Evolutionary conservation across 202 grass and related monocot species (phyloP).

Genomic region (Schoenoplectus tabernaemontani): DNA sequence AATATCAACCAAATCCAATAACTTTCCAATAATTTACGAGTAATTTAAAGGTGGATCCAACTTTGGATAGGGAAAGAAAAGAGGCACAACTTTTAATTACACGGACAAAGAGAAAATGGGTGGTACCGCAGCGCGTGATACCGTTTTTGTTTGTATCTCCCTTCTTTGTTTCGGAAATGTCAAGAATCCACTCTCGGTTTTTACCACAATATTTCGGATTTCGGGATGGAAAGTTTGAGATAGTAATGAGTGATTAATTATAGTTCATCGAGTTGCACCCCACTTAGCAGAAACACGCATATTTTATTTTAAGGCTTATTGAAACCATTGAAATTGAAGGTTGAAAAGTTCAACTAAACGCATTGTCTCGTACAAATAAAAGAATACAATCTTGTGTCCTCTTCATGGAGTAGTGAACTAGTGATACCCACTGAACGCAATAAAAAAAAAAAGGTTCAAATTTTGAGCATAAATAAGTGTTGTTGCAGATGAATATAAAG

Average conservation of each 20-base stretch:
- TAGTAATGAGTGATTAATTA: slow-evolving; percentile 18
- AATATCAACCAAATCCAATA: slow-evolving; percentile 3
- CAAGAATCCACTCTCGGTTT: slow-evolving; percentile 9
- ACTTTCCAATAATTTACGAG: background rate
- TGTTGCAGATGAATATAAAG: no score
- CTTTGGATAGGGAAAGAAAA: slow-evolving; percentile 2
- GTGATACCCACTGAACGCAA: no score
- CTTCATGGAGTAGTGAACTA: no score
- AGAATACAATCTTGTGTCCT: no score
- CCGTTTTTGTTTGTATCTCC: slow-evolving; percentile 26
- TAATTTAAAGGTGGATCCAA: slow-evolving; percentile 5
- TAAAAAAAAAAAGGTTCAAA: no score
- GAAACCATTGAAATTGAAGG: background rate
- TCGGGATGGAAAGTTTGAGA: background rate
- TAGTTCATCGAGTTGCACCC: background rate
- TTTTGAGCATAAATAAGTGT: no score
- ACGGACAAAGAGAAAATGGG: slow-evolving; percentile 22
- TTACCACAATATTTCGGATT: slow-evolving; percentile 11
- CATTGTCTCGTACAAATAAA: no score
- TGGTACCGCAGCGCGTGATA: slow-evolving; percentile 27
- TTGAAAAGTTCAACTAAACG: no score
- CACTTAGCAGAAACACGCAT: background rate
- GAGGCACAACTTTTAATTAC: slow-evolving; percentile 20
- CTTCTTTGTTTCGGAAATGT: slow-evolving; percentile 1
- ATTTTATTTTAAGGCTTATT: background rate